Evolutionary conservation across 169 alveolate genomes (phyloP), one percentile per base, ranked within the genome.

Genomic region (Cryptosporidium sp.): DNA sequence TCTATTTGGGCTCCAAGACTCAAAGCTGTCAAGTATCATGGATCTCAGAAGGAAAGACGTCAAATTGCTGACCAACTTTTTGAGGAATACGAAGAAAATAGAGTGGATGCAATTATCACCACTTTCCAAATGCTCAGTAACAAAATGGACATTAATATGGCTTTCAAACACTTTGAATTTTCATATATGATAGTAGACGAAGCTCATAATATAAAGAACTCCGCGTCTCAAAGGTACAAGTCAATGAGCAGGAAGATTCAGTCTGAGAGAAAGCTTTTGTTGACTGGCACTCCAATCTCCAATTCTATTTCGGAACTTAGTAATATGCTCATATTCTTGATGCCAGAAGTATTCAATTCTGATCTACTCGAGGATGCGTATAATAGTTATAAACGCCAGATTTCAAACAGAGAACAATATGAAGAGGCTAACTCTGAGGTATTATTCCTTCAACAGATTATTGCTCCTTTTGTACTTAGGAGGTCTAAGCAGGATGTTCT

Each of bases 191-290:
- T 96, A 41, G 96, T 97, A 50, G 99, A 97, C 85, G 99, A 97
- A 74, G 99, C 99, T 39, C 99, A 97, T 91, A 92, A 95, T 31
- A 92, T 97, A 29, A 97, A 97, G 85, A 97, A 97, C 91, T 92
- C 96, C 68, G 96, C 96, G 41, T 94, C 98, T 3, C 92, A 93
- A 70, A 94, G 95, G 16, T 96, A 96, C 73, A 96, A 93, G 84
- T 94, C 94, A 59, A 93, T 97, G 62, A 94, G 92, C 80, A 92
- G 93, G 74, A 86, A 92, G 67, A 93, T 95, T 51, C 91, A 89
- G 62, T 92, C 96, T 71, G 95, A 95, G 52, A 93, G 97, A 51
- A 92, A 96, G 85, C 93, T 96, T 4, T 92, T 97, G 52, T 92
- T 97, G n/a, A 97, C 99, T 0, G 99, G 96, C 85, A 93, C 94